Conservation (phyloP, 108 stramenopile species). For the Cyclostephanos invisitatus region DNA sequence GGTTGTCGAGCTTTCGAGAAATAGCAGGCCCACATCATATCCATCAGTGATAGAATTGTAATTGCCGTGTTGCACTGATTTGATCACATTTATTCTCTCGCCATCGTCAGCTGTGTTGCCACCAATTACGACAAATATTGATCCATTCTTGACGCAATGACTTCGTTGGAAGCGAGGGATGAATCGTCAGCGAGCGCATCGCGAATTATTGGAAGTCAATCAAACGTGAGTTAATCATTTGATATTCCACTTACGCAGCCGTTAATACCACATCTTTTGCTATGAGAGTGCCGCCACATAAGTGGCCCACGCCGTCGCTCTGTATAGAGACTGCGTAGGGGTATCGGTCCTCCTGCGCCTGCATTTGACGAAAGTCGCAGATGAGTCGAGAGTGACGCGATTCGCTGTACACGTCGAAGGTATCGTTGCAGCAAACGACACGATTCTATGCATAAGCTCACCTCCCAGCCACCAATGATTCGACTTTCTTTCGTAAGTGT, state of each 20-base stretch:
- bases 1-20: not conserved
- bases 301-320: conserved; percentile 15
- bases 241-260: conserved; percentile 17
- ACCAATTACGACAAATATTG: conserved; percentile 7
- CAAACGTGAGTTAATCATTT: not conserved
- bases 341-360: conserved; percentile 41
- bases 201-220: not conserved
- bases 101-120: conserved; percentile 2
- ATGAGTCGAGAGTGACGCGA: conserved; percentile 2
- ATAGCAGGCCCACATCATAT: conserved; percentile 9
- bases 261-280: conserved; percentile 22
- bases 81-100: conserved; percentile 1
- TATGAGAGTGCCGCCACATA: conserved; percentile 69
- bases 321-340: conserved; percentile 48
- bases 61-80: not conserved
- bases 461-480: conserved; percentile 12
- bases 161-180: not conserved
- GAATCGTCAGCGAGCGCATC: not conserved
- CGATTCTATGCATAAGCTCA: not conserved
- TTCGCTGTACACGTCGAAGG: conserved; percentile 5
- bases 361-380: too few relatives aligned
- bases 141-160: not conserved
- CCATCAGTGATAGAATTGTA: conserved; percentile 1
- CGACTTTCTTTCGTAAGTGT: not conserved
- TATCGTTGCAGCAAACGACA: conserved; percentile 1